A percentile compares a stretch with the other conserved stretches of the same genome.
Evolutionary conservation across 2,329 filamentous ascomycete species (phyloP).

Genomic region (Zelopaecilomyces penicillatus): DNA sequence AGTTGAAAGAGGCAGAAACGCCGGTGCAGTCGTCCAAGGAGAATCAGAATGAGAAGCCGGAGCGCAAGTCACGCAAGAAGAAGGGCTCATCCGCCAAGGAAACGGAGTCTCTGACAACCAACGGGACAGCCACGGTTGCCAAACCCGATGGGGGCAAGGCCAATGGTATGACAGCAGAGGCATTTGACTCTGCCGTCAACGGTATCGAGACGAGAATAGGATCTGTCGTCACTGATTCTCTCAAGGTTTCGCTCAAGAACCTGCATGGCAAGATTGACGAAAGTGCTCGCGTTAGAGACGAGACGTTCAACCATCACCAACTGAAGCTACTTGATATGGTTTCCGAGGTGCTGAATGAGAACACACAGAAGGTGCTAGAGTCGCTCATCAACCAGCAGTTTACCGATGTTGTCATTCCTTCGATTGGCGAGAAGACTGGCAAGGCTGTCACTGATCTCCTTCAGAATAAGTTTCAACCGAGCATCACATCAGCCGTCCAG

Average conservation of each 20-base stretch:
- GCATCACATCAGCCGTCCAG: slow-evolving; percentile 58
- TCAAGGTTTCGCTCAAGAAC: slow-evolving; percentile 51
- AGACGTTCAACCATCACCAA: slow-evolving; percentile 45
- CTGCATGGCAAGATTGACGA: slow-evolving; percentile 57
- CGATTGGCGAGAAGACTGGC: slow-evolving; percentile 58
- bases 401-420: slow-evolving; percentile 65
- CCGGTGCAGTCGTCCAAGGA: slow-evolving; percentile 30
- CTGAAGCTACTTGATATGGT: slow-evolving; percentile 49
- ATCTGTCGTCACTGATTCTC: slow-evolving; percentile 37
- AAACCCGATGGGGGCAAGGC: slow-evolving; percentile 25
- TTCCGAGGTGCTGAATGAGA: slow-evolving; percentile 52
- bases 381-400: slow-evolving; percentile 72
- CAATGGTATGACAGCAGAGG: slow-evolving; percentile 33
- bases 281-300: slow-evolving; percentile 48
- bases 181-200: slow-evolving; percentile 45
- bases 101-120: slow-evolving; percentile 35
- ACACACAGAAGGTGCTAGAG: slow-evolving; percentile 62
- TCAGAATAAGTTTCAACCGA: slow-evolving; percentile 55
- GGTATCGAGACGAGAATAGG: slow-evolving; percentile 45
- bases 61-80: slow-evolving; percentile 58
- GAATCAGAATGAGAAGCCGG: slow-evolving; percentile 46
- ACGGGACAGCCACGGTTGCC: slow-evolving; percentile 27
- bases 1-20: slow-evolving; percentile 41
- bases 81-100: slow-evolving; percentile 46
- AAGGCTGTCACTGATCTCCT: slow-evolving; percentile 66